Percentiles rank a stretch among this genome's conserved stretches.
phyloP scores from a whole-genome alignment of 2,329 filamentous ascomycete species.

The Hypomyces perniciosus region DNA sequence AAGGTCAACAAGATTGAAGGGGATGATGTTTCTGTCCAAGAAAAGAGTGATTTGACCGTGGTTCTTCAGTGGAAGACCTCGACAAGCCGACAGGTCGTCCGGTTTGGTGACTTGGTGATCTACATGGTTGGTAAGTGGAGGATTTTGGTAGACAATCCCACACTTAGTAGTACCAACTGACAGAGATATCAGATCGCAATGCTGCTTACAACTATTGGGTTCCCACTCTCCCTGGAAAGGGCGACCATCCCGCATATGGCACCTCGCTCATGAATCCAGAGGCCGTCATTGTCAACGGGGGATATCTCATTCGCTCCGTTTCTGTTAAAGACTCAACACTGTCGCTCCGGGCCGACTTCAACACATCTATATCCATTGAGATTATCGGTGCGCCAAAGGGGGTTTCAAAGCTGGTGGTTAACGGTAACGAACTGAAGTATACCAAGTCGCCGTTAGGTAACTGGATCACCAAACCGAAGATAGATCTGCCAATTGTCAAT shows the following conservation, averaged over 20 bases:
- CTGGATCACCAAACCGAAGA: slow-evolving; percentile 42
- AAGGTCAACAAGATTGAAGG: slow-evolving; percentile 20
- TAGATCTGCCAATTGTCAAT: slow-evolving; percentile 43
- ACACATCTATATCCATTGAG: slow-evolving; percentile 61
- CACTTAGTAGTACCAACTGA: slow-evolving; percentile 1
- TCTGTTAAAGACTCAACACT: slow-evolving; percentile 50
- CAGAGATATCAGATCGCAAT: slow-evolving; percentile 46
- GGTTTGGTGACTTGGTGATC: slow-evolving; percentile 36
- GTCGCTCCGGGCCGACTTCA: slow-evolving; percentile 64
- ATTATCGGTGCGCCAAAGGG: slow-evolving; percentile 55
- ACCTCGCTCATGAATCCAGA: slow-evolving; percentile 30
- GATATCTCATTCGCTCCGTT: slow-evolving; percentile 59
- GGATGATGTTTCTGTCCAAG: slow-evolving; percentile 21
- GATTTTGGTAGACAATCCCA: neutral
- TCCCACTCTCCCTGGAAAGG: slow-evolving; percentile 42
- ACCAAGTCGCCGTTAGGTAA: slow-evolving; percentile 36
- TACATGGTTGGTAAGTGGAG: slow-evolving; percentile 29
- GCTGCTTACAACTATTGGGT: slow-evolving; percentile 66
- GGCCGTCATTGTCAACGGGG: slow-evolving; percentile 55
- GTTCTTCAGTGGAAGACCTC: slow-evolving; percentile 28
- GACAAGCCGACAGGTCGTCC: slow-evolving; percentile 23
- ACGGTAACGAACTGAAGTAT: slow-evolving; percentile 32
- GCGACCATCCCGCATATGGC: slow-evolving; percentile 23
- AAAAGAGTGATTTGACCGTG: slow-evolving; percentile 15
- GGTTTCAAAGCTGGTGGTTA: slow-evolving; percentile 40